These are phyloP conservation scores for Eucalyptus tenuipes DNA, from an alignment of 345 rosid genomes.

Conservation along the genomic window DNA sequence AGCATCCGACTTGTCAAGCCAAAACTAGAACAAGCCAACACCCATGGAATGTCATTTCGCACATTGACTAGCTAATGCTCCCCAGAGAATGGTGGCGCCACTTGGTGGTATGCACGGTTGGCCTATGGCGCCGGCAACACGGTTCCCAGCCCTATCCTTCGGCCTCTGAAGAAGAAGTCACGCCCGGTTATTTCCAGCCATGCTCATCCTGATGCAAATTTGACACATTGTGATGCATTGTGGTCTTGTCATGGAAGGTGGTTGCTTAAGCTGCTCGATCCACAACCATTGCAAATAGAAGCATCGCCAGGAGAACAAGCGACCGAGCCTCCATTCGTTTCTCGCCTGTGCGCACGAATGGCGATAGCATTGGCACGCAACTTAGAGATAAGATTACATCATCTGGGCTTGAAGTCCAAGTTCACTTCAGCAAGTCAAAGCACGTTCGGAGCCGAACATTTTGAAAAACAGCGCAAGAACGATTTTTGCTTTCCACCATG, in stretches of 20 bases:
- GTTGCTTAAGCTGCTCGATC: background rate
- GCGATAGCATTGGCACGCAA: background rate
- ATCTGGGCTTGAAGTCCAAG: background rate
- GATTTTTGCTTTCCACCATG: background rate
- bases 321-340: background rate
- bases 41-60: background rate
- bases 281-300: background rate
- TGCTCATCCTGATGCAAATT: background rate
- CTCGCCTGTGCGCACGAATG: background rate
- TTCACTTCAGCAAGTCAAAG: background rate
- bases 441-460: background rate
- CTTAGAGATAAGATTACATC: background rate
- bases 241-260: background rate
- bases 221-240: background rate
- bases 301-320: background rate
- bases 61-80: background rate
- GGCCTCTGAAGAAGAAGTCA: background rate
- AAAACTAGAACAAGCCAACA: background rate
- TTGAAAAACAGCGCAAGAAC: background rate
- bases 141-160: accelerated
- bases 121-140: accelerated
- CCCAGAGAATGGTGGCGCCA: accelerated
- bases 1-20: accelerated
- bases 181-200: accelerated
- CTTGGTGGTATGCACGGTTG: background rate